Conservation (phyloP, 2,329 filamentous ascomycete genomes). For the Xenoacremonium recifei region DNA sequence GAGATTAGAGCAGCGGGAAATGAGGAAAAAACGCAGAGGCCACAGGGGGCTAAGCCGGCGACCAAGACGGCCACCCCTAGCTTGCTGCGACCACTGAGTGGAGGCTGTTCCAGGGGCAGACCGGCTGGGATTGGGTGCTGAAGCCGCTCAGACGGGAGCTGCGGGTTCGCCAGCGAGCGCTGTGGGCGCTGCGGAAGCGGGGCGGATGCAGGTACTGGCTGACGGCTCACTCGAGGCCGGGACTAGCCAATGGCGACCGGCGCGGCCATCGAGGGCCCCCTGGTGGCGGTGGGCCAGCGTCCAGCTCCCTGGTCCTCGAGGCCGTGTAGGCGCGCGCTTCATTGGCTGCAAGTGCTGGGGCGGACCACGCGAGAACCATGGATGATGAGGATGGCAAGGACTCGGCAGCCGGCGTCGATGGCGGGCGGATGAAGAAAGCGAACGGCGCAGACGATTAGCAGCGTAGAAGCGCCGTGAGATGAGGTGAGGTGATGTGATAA, state of each 20-base stretch:
- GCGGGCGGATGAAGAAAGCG: no score
- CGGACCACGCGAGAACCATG: not conserved
- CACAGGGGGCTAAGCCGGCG: not conserved
- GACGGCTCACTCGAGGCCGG: not conserved
- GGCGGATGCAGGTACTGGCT: not conserved
- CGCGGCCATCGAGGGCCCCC: not conserved
- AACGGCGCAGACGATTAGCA: no score
- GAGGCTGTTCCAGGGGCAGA: slow-evolving; percentile 13
- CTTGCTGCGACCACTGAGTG: no score
- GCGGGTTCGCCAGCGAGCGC: not conserved
- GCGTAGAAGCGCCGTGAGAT: no score
- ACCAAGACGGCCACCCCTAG: not conserved
- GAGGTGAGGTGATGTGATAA: no score
- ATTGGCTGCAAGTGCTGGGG: slow-evolving; percentile 17
- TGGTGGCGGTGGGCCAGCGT: slow-evolving; percentile 1
- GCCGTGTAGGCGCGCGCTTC: slow-evolving; percentile 16
- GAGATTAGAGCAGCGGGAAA: slow-evolving; percentile 7
- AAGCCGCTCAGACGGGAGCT: slow-evolving; percentile 4
- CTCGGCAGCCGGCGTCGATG: no score
- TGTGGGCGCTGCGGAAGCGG: not conserved
- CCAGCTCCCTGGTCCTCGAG: slow-evolving; percentile 5
- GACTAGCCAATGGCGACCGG: no score
- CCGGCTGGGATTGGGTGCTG: slow-evolving; percentile 22
- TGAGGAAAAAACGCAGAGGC: not conserved
- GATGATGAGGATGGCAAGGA: no score